phyloP scores from a whole-genome alignment of 306 rosid species.

The Sechiopsis laciniata region DNA sequence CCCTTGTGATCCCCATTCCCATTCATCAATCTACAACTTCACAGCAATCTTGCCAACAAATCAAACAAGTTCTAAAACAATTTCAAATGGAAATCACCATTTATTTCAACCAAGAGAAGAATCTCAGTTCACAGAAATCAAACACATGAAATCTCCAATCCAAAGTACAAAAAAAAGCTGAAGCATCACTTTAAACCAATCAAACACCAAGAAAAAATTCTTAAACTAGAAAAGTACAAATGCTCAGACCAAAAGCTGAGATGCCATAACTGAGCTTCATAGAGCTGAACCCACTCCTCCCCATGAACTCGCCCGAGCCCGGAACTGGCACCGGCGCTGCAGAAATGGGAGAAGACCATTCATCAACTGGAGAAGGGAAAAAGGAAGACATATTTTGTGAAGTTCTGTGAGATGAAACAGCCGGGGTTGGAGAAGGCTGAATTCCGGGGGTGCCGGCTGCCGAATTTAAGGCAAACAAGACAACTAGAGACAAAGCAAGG shows the following conservation, averaged over 20 bases:
- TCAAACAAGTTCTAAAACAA: neutral
- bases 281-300: slow-evolving; percentile 37
- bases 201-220: neutral
- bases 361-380: slow-evolving; percentile 41
- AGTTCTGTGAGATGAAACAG: slow-evolving; percentile 41
- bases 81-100: neutral
- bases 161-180: neutral
- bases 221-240: slow-evolving; percentile 25
- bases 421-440: slow-evolving; percentile 34
- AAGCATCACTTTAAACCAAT: slow-evolving; percentile 7
- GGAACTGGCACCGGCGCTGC: slow-evolving; percentile 35
- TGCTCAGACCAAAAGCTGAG: slow-evolving; percentile 12
- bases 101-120: neutral
- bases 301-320: slow-evolving; percentile 52
- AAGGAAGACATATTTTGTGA: slow-evolving; percentile 57
- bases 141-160: neutral
- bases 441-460: neutral
- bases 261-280: slow-evolving; percentile 26
- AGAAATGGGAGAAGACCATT: slow-evolving; percentile 27
- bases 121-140: neutral
- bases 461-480: neutral
- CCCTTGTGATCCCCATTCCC: too few species aligned
- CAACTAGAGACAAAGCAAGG: neutral
- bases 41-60: too few species aligned
- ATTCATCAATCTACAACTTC: too few species aligned